Percentiles rank a stretch among this genome's conserved stretches.
These are phyloP conservation scores for Candida tibetensis DNA, from an alignment of 805 yeast genomes.

Conservation along the genomic window DNA sequence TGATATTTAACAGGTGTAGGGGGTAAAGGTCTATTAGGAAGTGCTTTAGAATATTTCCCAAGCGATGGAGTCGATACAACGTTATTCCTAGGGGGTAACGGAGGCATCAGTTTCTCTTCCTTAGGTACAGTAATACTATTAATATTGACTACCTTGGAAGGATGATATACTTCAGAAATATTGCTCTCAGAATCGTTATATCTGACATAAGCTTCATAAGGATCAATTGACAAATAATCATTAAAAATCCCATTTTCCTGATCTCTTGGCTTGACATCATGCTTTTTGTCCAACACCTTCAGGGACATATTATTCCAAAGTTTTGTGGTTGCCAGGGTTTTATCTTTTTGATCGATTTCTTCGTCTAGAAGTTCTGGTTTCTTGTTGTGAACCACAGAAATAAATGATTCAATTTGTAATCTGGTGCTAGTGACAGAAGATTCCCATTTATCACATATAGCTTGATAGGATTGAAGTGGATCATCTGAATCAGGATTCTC, in stretches of 20 bases:
- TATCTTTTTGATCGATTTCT: constrained; percentile 32
- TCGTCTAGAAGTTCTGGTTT: constrained; percentile 36
- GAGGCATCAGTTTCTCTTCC: constrained; percentile 4
- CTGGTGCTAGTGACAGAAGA: constrained; percentile 32
- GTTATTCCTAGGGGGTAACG: constrained; percentile 3
- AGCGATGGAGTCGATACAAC: not conserved
- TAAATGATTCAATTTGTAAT: constrained; percentile 37
- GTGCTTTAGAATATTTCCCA: not conserved
- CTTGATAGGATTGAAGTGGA: constrained; percentile 22
- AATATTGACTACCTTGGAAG: constrained; percentile 15
- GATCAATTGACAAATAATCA: constrained; percentile 30
- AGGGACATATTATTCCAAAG: constrained; percentile 27
- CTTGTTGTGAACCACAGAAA: constrained; percentile 25
- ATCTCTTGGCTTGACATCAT: constrained; percentile 28
- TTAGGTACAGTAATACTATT: constrained; percentile 5
- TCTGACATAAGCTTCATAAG: constrained; percentile 26
- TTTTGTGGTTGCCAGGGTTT: constrained; percentile 21
- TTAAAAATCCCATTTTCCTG: constrained; percentile 29
- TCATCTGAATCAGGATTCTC: constrained; percentile 7
- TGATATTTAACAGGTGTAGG: not conserved
- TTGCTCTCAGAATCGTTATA: constrained; percentile 25
- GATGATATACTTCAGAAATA: constrained; percentile 28
- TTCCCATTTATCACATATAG: constrained; percentile 41
- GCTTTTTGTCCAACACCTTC: constrained; percentile 17
- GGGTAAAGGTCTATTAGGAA: constrained; percentile 6